Evolutionary conservation across 371 early-diverging fungal species (phyloP), one percentile per base, ranked within the genome.

Genomic region (Mortierella sp.): DNA sequence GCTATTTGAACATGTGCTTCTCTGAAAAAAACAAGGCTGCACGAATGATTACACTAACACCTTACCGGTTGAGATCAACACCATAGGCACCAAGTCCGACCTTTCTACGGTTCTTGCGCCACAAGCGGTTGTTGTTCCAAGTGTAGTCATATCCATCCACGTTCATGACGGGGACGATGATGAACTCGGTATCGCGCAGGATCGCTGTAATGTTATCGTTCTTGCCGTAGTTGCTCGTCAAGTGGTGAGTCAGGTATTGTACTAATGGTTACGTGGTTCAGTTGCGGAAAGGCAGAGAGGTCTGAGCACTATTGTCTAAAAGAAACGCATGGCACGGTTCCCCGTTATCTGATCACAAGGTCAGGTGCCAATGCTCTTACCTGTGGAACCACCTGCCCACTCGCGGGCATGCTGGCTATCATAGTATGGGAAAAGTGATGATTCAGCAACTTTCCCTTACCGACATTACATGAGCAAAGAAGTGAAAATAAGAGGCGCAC

Each of bases 101-200:
- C 28, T 57, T 56, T 6, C 56, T 56, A 26, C 87, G 78, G 79
- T 87, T 88, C 79, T 90, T 90, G 51, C 90, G 73, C 90, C 90
- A 90, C 39, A 87, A 58, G 24, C 90, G 79, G 50, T 81, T 70
- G 2, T 52, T 60, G n/a, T 42, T 59, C 80, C 84, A 80, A 14
- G 87, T 79, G 68, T 82, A 85, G 28, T 76, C 81, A 58, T 87
- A 88, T 2, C 90, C 90, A 55, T 89, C 90, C n/a, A 83, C 64
- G 75, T 89, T 89, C 69, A 85, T 80, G 34, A 88, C 47, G 7
- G 88, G 88, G 1, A 87, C 81, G 47, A 89, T 69, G 28, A 83
- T 66, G 41, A 86, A 80, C 56, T 85, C 86, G 19, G 67, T 73
- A 8, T 55, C 46, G 34, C 80, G 76, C 55, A 87, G 61, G 17